Conservation (phyloP, 805 yeast species). For the Allodekkera sacchari region DNA sequence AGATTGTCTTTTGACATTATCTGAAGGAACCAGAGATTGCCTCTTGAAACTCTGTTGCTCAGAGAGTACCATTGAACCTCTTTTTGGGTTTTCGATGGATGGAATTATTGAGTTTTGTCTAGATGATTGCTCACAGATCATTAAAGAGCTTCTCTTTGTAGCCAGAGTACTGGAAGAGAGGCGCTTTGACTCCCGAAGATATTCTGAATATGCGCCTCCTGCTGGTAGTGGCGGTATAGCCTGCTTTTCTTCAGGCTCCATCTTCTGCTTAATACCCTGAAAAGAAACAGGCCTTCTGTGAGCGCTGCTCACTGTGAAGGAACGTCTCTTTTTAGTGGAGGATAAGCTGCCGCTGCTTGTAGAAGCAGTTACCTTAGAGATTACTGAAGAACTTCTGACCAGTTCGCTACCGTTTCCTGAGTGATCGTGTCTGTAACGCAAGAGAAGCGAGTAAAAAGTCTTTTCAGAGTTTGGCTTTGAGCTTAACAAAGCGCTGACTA, state of each 20-base stretch:
- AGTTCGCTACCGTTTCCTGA: constrained; percentile 11
- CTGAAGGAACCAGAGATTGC: too few relatives aligned
- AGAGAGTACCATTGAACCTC: too few relatives aligned
- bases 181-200: constrained; percentile 8
- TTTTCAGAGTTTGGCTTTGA: constrained; percentile 27
- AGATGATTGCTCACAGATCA: too few relatives aligned
- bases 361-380: constrained; percentile 19
- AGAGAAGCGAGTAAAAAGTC: constrained; percentile 28
- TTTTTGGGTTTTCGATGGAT: too few relatives aligned
- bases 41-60: too few relatives aligned
- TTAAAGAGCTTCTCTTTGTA: constrained; percentile 6
- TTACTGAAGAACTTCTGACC: constrained; percentile 24
- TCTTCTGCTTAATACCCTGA: too few relatives aligned
- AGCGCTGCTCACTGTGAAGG: constrained; percentile 37
- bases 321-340: constrained; percentile 32
- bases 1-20: too few relatives aligned
- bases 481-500: constrained; percentile 20
- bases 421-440: constrained; percentile 30
- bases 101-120: too few relatives aligned
- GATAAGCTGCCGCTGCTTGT: constrained; percentile 2
- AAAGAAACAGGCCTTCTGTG: constrained; percentile 41
- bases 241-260: neutral
- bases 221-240: constrained; percentile 9
- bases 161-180: constrained; percentile 3
- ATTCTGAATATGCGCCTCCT: constrained; percentile 13